Evolutionary conservation across 2,329 filamentous ascomycete genomes (phyloP).

Genomic region (Aaosphaeria arxii): DNA sequence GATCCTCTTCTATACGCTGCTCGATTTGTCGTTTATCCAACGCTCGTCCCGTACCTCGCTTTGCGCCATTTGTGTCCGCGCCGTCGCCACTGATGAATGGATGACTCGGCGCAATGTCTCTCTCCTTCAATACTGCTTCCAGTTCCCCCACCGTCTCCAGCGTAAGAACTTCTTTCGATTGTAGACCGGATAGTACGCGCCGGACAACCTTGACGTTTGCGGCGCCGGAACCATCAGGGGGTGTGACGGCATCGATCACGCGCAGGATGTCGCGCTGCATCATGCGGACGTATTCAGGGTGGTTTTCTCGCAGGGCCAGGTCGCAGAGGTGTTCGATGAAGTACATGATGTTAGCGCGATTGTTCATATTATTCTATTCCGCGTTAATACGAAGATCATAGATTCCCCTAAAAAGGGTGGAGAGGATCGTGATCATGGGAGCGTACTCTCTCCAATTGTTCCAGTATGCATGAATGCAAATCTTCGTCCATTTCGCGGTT

Average conservation of each 20-base stretch:
- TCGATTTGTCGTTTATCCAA: constrained; percentile 88
- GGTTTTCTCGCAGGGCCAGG: constrained; percentile 71
- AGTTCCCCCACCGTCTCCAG: constrained; percentile 73
- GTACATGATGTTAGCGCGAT: constrained; percentile 97
- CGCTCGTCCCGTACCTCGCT: constrained; percentile 31
- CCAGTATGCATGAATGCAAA: constrained; percentile 92
- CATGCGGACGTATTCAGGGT: constrained; percentile 84
- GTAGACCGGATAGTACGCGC: constrained; percentile 71
- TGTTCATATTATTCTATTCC: constrained; percentile 88
- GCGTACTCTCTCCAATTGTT: constrained; percentile 79
- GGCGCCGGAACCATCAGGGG: constrained; percentile 79
- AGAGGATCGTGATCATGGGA: background rate
- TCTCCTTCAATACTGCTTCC: constrained; percentile 76
- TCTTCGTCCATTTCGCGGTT: constrained; percentile 96
- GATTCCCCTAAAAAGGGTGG: background rate
- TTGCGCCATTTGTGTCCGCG: constrained; percentile 1
- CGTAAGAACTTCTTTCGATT: constrained; percentile 70
- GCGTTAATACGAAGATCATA: constrained; percentile 2
- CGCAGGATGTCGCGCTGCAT: constrained; percentile 89
- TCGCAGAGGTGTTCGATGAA: constrained; percentile 96
- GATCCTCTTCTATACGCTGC: constrained; percentile 93
- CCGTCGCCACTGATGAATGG: constrained; percentile 17
- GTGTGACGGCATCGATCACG: constrained; percentile 89
- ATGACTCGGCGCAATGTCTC: constrained; percentile 52
- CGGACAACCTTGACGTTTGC: constrained; percentile 92